Evolutionary conservation across 192 early-diverging fungal genomes (phyloP).

Genomic region (Mortierella claussenii): DNA sequence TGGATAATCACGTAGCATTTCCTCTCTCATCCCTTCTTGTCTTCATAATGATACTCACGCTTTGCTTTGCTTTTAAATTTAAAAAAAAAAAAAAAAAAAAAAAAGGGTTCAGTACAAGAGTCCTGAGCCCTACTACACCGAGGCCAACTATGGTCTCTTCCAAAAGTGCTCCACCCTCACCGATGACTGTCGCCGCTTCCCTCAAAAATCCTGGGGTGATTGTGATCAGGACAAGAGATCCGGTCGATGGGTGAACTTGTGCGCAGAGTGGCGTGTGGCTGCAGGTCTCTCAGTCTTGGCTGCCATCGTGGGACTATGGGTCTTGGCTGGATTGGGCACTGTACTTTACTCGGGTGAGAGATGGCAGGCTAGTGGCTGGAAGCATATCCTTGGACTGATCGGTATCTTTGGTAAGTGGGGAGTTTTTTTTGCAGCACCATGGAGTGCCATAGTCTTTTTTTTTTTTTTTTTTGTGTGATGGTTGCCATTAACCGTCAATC

Average conservation of each 20-base stretch:
- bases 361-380: constrained; percentile 41
- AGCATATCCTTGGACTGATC: constrained; percentile 40
- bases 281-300: constrained; percentile 14
- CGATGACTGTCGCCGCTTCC: constrained; percentile 49
- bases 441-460: neutral
- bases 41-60: neutral
- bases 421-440: neutral
- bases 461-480: neutral
- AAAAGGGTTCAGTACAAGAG: constrained; percentile 45
- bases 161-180: constrained; percentile 47
- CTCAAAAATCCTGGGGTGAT: constrained; percentile 46
- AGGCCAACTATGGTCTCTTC: constrained; percentile 48
- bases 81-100: constrained; percentile 1
- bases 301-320: constrained; percentile 31
- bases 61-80: neutral
- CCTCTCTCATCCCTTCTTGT: neutral
- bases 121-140: constrained; percentile 34
- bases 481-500: neutral
- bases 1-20: too few relatives aligned
- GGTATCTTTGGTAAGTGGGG: constrained; percentile 39
- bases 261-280: constrained; percentile 43
- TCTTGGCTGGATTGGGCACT: constrained; percentile 24
- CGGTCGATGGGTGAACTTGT: constrained; percentile 39
- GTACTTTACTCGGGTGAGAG: constrained; percentile 44
- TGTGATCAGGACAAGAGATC: constrained; percentile 43